These are phyloP conservation scores for Gastroboletus turbinatus DNA, from an alignment of 1,284 basidiomycete genomes.

Conservation along the genomic window DNA sequence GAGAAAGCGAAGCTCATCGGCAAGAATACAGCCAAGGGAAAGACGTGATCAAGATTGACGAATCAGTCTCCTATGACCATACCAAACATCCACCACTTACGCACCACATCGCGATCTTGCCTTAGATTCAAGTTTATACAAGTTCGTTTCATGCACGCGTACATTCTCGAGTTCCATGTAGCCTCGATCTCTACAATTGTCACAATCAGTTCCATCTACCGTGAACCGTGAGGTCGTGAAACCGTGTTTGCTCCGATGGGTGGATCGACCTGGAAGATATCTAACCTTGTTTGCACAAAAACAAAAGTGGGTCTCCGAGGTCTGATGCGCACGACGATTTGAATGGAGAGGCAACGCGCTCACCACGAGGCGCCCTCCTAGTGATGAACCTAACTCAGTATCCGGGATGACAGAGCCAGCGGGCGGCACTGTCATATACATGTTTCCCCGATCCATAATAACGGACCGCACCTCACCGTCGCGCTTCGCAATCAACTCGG, in stretches of 20 bases:
- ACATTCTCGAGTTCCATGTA: constrained; percentile 15
- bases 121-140: constrained; percentile 15
- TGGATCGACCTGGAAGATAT: constrained; percentile 26
- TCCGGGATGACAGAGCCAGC: not conserved
- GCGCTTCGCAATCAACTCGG: constrained; percentile 5
- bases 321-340: constrained; percentile 21
- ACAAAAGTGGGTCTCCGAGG: constrained; percentile 27
- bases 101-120: constrained; percentile 5
- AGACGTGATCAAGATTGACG: constrained; percentile 40
- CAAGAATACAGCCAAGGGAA: constrained; percentile 69
- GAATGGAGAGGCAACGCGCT: constrained; percentile 24
- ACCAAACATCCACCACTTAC: constrained; percentile 6
- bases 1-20: constrained; percentile 93
- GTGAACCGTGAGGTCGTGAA: constrained; percentile 18
- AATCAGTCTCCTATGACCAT: not conserved
- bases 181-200: constrained; percentile 12
- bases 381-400: constrained; percentile 27
- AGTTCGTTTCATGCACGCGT: constrained; percentile 16
- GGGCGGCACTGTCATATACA: not conserved
- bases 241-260: constrained; percentile 4
- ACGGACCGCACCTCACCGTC: not conserved
- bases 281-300: constrained; percentile 10
- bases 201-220: constrained; percentile 10
- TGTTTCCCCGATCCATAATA: not conserved
- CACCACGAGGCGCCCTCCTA: constrained; percentile 24